Evolutionary conservation across 257 asterid genomes (phyloP), one percentile per base, ranked within the genome.

Genomic region (Solanum neorickii): DNA sequence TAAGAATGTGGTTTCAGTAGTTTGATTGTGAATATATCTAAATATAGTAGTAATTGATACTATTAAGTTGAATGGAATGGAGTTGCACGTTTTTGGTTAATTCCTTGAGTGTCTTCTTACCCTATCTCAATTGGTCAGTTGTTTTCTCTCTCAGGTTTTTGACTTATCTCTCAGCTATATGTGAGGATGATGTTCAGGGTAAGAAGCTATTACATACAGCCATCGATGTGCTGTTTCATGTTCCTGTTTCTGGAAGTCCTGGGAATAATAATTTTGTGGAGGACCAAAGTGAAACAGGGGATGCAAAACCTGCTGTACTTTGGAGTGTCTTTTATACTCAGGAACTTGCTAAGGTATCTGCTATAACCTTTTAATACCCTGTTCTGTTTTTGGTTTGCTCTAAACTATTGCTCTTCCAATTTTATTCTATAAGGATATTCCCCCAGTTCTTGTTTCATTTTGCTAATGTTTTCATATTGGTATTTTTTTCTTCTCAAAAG

Each of bases 241-340:
- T 65, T 82, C 92, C 95, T 83, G 83, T 42, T 77, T 82, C 94
- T 76, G 89, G 89, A 46, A 89, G 86, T 86, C 31, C 91, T 7
- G 93, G 87, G 82, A 87, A 85, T 49, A 87, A 52, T 87, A 31
- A 18, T 49, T 89, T 75, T 76, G 49, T 44, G 3, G 93, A 92
- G 83, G 44, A 87, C 85, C 86, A 87, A 59, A 75, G 84, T 59
- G 90, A 90, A 83, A 86, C 21, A 11, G 39, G 69, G 25, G 69
- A 89, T 87, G 87, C 91, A 15, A 94, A 92, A 86, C 98, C 99
- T 33, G 76, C 92, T 89, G 89, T 97, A 92, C 94, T 97, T 84
- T 95, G 98, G 98, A 94, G 96, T 90, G 88, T 93, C 39, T 83
- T 89, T 82, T 97, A 93, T 89, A 89, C 92, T 87, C 99, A 97